A percentile compares a stretch with the other conserved stretches of the same genome.
phyloP scores from a whole-genome alignment of 768 basidiomycete genomes.

The Kwoniella pini region DNA sequence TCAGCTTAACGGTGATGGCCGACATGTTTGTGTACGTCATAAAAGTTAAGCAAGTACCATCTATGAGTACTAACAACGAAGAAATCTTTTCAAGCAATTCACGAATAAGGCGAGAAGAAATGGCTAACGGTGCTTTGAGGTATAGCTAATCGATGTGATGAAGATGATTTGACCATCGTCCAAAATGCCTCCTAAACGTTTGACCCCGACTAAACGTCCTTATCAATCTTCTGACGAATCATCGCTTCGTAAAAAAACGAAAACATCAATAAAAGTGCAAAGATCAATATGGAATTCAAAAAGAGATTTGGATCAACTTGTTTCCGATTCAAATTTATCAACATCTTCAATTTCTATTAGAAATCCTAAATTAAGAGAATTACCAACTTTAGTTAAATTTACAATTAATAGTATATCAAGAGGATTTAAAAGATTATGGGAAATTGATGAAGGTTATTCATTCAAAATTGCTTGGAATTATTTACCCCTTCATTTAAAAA shows the following conservation, averaged over 20 bases:
- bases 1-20: too few species aligned
- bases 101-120: too few species aligned
- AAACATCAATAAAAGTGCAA: background rate
- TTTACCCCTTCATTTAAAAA: slow-evolving; percentile 36
- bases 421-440: slow-evolving; percentile 40
- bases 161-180: too few species aligned
- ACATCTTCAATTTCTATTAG: slow-evolving; percentile 40
- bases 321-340: slow-evolving; percentile 32
- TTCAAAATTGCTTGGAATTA: slow-evolving; percentile 35
- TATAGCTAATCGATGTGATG: too few species aligned
- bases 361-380: slow-evolving; percentile 25
- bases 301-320: slow-evolving; percentile 44
- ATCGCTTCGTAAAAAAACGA: background rate
- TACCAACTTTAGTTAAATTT: slow-evolving; percentile 29
- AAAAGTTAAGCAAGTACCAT: too few species aligned
- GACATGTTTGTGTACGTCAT: too few species aligned
- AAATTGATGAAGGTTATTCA: slow-evolving; percentile 12
- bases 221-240: background rate
- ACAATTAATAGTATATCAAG: slow-evolving; percentile 22
- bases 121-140: too few species aligned
- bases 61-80: too few species aligned
- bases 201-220: background rate
- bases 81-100: too few species aligned
- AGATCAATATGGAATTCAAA: slow-evolving; percentile 36
- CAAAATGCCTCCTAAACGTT: too few species aligned